These are phyloP conservation scores for Phalaenopsis aphrodite DNA, from an alignment of 106 monocot species.

Conservation along the genomic window DNA sequence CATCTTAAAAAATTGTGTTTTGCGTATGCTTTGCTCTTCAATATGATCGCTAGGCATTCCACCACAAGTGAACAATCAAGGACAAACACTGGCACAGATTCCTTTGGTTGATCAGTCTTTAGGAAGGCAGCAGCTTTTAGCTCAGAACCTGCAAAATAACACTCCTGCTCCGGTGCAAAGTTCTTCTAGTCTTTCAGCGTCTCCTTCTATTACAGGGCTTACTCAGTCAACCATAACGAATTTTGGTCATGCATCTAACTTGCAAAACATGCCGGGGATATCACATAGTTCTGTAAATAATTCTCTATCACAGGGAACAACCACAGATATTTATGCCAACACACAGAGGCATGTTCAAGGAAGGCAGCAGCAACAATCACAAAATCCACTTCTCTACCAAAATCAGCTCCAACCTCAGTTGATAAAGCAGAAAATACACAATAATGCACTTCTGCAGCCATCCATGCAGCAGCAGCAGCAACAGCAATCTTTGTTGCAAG, in stretches of 20 bases:
- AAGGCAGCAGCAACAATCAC: constrained; percentile 46
- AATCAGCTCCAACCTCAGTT: constrained; percentile 45
- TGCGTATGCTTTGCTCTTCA: neutral
- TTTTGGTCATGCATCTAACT: constrained; percentile 36
- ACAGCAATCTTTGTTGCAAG: constrained; percentile 38
- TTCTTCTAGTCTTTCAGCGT: constrained; percentile 29
- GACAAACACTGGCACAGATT: constrained; percentile 21
- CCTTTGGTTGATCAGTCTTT: neutral
- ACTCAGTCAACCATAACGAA: constrained; percentile 37
- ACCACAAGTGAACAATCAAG: constrained; percentile 34
- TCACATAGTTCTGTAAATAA: constrained; percentile 34
- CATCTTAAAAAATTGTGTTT: neutral
- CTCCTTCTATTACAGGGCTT: constrained; percentile 45
- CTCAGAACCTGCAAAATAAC: constrained; percentile 53
- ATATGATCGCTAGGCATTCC: constrained; percentile 39
- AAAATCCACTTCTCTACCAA: constrained; percentile 44
- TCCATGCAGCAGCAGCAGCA: constrained; percentile 54
- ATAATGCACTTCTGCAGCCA: constrained; percentile 33
- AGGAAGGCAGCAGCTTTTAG: constrained; percentile 29
- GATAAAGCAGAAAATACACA: constrained; percentile 42
- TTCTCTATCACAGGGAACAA: constrained; percentile 26
- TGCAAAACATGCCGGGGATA: constrained; percentile 51
- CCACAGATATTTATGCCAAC: constrained; percentile 50
- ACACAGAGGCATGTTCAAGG: constrained; percentile 55
- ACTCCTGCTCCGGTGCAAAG: constrained; percentile 27